These are phyloP conservation scores for Candida loeiensis DNA, from an alignment of 805 yeast genomes.

Conservation along the genomic window DNA sequence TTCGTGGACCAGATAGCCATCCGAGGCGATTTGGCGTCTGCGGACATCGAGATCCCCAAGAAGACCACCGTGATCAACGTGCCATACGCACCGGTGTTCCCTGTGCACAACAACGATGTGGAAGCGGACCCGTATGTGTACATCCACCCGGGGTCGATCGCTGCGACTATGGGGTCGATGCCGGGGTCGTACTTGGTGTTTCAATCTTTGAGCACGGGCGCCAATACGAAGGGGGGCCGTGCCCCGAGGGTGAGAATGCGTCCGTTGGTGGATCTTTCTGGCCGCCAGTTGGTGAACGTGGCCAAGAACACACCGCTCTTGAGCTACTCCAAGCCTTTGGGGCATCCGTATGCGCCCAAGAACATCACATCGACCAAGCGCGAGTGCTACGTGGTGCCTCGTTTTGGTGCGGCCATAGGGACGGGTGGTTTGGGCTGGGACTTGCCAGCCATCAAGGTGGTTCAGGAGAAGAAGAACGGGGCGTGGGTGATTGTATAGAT, in stretches of 20 bases:
- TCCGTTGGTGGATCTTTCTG: slow-evolving; percentile 71
- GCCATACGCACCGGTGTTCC: slow-evolving; percentile 62
- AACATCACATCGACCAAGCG: slow-evolving; percentile 61
- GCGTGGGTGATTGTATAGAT: slow-evolving; percentile 54
- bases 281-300: slow-evolving; percentile 72
- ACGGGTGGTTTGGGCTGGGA: slow-evolving; percentile 92
- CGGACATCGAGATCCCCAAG: slow-evolving; percentile 59
- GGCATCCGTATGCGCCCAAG: slow-evolving; percentile 85
- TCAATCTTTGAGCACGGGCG: slow-evolving; percentile 58
- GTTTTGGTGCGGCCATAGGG: slow-evolving; percentile 82
- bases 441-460: slow-evolving; percentile 69
- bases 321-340: slow-evolving; percentile 87
- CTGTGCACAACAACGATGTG: slow-evolving; percentile 31
- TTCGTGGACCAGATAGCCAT: slow-evolving; percentile 88
- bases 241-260: slow-evolving; percentile 56
- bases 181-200: slow-evolving; percentile 83
- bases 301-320: slow-evolving; percentile 70
- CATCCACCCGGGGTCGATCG: slow-evolving; percentile 74
- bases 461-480: slow-evolving; percentile 64
- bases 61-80: slow-evolving; percentile 54
- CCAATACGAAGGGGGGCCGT: slow-evolving; percentile 42
- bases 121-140: slow-evolving; percentile 57
- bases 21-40: slow-evolving; percentile 69
- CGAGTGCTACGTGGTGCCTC: slow-evolving; percentile 86
- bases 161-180: slow-evolving; percentile 55